These are phyloP conservation scores for Cyclaneusma minus DNA, from an alignment of 2,329 filamentous ascomycete genomes.

Conservation along the genomic window DNA sequence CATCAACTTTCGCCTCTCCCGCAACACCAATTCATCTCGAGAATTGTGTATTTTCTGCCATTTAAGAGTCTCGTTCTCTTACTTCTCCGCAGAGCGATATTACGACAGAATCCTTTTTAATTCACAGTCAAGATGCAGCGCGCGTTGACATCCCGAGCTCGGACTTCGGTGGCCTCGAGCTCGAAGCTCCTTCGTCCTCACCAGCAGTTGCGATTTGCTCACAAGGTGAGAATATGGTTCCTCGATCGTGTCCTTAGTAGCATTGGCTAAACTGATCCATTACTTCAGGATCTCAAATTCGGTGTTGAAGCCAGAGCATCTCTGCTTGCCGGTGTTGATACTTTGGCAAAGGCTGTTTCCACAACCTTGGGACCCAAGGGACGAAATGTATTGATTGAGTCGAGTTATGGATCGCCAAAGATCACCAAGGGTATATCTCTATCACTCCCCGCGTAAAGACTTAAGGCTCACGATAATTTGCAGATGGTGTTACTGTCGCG, in stretches of 20 bases:
- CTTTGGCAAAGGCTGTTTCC: constrained; percentile 86
- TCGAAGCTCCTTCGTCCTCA: constrained; percentile 52
- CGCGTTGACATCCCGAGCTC: constrained; percentile 67
- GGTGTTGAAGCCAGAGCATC: constrained; percentile 85
- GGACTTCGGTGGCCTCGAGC: constrained; percentile 64
- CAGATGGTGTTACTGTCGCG: constrained; percentile 79
- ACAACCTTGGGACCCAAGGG: constrained; percentile 96
- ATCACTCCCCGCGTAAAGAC: constrained; percentile 1
- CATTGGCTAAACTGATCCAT: constrained; percentile 3
- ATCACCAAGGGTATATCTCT: constrained; percentile 80
- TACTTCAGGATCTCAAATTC: constrained; percentile 79
- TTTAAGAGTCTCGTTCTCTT: no score
- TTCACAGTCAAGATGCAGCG: constrained; percentile 67
- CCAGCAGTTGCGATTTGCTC: constrained; percentile 89
- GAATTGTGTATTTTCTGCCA: no score
- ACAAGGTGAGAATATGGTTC: constrained; percentile 56
- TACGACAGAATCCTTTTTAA: constrained; percentile 2
- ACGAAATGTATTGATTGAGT: constrained; percentile 96
- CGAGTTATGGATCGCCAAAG: constrained; percentile 95
- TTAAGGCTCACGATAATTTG: constrained; percentile 3
- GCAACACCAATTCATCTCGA: no score
- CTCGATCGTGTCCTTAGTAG: constrained; percentile 3
- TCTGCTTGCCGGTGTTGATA: constrained; percentile 88
- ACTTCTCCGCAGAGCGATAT: no score
- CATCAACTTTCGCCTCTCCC: no score